Evolutionary conservation across 768 basidiomycete genomes (phyloP).

Genomic region (Hirschioporus abietinus): DNA sequence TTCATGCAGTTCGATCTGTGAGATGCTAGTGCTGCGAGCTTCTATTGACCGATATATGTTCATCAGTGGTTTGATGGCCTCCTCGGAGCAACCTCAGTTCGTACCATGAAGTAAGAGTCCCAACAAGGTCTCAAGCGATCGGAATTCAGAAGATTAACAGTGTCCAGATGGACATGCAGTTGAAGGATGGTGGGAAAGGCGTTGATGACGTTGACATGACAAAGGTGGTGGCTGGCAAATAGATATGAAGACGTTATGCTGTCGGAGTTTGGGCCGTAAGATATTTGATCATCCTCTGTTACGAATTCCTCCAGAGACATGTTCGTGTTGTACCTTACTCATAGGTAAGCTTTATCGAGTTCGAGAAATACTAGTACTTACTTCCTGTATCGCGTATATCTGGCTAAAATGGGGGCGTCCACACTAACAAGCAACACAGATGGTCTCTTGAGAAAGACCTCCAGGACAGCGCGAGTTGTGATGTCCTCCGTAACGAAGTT

Average conservation of each 20-base stretch:
- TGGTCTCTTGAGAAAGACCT: conserved; percentile 75
- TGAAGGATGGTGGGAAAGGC: conserved; percentile 48
- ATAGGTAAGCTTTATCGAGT: background rate
- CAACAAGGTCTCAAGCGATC: conserved; percentile 83
- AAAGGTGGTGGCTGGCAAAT: conserved; percentile 20
- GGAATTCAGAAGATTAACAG: conserved; percentile 60
- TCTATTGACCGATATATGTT: conserved; percentile 36
- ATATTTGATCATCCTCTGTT: conserved; percentile 57
- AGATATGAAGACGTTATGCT: conserved; percentile 18
- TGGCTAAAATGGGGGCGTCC: conserved; percentile 73
- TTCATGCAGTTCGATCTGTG: conserved; percentile 96
- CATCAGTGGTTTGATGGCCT: conserved; percentile 7
- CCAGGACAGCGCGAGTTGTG: conserved; percentile 46
- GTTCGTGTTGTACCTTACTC: conserved; percentile 12
- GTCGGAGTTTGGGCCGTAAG: conserved; percentile 44
- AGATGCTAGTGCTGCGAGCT: conserved; percentile 84
- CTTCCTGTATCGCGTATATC: conserved; percentile 59
- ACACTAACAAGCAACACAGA: conserved; percentile 83
- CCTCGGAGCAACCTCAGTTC: conserved; percentile 14
- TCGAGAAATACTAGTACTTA: conserved; percentile 25
- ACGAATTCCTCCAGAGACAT: conserved; percentile 70
- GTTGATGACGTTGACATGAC: conserved; percentile 62
- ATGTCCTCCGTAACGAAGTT: conserved; percentile 82
- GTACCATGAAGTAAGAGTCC: conserved; percentile 97
- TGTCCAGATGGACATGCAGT: conserved; percentile 60